These are phyloP conservation scores for Penicillium brevicompactum DNA, from an alignment of 2,329 filamentous ascomycete species.

Conservation along the genomic window DNA sequence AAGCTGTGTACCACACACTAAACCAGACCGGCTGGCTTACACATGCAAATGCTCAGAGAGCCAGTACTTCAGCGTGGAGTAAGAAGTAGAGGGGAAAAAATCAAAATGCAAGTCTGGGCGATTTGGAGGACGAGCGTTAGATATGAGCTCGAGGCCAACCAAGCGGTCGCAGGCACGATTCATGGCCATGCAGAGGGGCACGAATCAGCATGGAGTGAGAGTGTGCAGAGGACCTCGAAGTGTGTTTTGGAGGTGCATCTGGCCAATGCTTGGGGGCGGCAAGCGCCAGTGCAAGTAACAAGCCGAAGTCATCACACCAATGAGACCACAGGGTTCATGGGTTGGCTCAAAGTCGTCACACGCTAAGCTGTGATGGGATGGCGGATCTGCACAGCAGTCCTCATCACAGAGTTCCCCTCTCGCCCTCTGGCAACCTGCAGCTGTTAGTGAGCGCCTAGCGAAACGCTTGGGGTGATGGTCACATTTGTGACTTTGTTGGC, in stretches of 20 bases:
- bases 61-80: slow-evolving; percentile 16
- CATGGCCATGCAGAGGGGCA: slow-evolving; percentile 32
- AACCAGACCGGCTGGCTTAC: slow-evolving; percentile 44
- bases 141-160: slow-evolving; percentile 30
- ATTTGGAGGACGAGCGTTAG: slow-evolving; percentile 28
- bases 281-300: slow-evolving; percentile 35
- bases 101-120: slow-evolving; percentile 22
- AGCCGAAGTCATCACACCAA: slow-evolving; percentile 29
- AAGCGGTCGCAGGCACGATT: slow-evolving; percentile 9
- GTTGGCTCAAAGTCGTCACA: slow-evolving; percentile 34
- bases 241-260: slow-evolving; percentile 37
- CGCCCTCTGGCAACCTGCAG: slow-evolving; percentile 2
- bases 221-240: slow-evolving; percentile 21
- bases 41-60: slow-evolving; percentile 30
- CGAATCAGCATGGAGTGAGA: slow-evolving; percentile 26
- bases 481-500: slow-evolving; percentile 1
- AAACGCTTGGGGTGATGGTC: slow-evolving; percentile 17
- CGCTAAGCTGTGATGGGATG: slow-evolving; percentile 35
- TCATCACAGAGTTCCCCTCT: slow-evolving; percentile 17
- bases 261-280: slow-evolving; percentile 35
- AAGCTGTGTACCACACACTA: slow-evolving; percentile 14
- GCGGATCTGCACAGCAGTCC: slow-evolving; percentile 31
- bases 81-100: slow-evolving; percentile 8
- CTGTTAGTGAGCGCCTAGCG: slow-evolving; percentile 7
- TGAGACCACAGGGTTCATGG: slow-evolving; percentile 21